Evolutionary conservation across 2,329 filamentous ascomycete species (phyloP).

Genomic region (Phoma sp.): DNA sequence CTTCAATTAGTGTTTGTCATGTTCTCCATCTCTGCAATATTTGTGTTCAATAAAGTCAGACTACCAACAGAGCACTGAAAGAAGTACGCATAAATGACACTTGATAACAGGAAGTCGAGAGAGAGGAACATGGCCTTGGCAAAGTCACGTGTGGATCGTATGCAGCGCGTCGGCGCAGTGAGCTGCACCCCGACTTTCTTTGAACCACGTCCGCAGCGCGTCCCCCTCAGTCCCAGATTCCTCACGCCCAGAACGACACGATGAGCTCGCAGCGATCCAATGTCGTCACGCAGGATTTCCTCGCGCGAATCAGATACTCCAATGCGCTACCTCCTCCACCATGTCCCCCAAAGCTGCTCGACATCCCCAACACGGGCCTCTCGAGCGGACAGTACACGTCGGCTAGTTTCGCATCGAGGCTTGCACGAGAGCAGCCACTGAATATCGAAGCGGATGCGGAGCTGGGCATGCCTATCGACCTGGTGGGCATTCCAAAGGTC

Average conservation of each 20-base stretch:
- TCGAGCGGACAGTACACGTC: conserved; percentile 87
- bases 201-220: conserved; percentile 22
- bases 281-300: conserved; percentile 88
- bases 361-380: conserved; percentile 93
- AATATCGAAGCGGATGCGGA: conserved; percentile 98
- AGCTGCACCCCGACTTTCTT: conserved; percentile 37
- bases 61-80: neutral
- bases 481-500: conserved; percentile 92
- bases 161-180: conserved; percentile 30
- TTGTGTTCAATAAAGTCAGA: neutral
- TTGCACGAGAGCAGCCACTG: conserved; percentile 88
- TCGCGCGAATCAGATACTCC: conserved; percentile 91
- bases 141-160: conserved; percentile 3
- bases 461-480: conserved; percentile 94
- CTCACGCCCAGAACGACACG: conserved; percentile 10
- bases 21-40: neutral
- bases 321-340: conserved; percentile 95
- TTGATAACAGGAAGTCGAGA: too few species aligned
- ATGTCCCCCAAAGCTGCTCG: conserved; percentile 92
- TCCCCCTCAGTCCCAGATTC: conserved; percentile 9
- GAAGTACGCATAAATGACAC: neutral
- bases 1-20: neutral
- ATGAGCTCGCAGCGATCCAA: conserved; percentile 38
- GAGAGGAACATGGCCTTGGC: conserved; percentile 3
- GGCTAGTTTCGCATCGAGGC: conserved; percentile 84